Percentiles rank a stretch among this genome's conserved stretches.
Conservation (phyloP, 2,329 filamentous ascomycete species). For the Biscogniauxia marginata region DNA sequence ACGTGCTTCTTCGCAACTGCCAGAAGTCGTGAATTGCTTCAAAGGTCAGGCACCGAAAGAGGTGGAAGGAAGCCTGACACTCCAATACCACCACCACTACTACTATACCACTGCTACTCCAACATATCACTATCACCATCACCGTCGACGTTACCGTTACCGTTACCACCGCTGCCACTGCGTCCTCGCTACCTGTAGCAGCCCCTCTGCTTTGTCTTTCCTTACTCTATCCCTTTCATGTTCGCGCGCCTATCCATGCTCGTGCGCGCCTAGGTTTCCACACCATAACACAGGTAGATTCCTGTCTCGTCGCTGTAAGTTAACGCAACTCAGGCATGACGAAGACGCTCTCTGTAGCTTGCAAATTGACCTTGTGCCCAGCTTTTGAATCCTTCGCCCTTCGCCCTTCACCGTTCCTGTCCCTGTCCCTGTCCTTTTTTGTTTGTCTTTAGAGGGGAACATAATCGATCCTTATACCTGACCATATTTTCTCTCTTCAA, state of each 20-base stretch:
- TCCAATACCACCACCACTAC: too few species aligned
- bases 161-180: neutral
- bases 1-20: neutral
- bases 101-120: neutral
- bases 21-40: neutral
- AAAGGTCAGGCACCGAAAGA: neutral
- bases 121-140: neutral
- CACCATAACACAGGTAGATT: slow-evolving; percentile 10
- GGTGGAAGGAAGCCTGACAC: neutral
- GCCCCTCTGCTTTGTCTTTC: slow-evolving; percentile 15
- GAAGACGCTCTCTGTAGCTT: slow-evolving; percentile 11
- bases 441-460: slow-evolving; percentile 4
- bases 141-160: slow-evolving; percentile 1
- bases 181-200: neutral
- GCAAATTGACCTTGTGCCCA: slow-evolving; percentile 23
- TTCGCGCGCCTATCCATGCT: neutral
- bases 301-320: slow-evolving; percentile 35
- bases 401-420: slow-evolving; percentile 8
- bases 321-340: slow-evolving; percentile 1
- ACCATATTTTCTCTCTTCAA: neutral
- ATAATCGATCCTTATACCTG: slow-evolving; percentile 4
- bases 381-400: slow-evolving; percentile 21
- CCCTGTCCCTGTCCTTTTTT: neutral
- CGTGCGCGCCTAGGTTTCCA: slow-evolving; percentile 16
- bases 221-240: slow-evolving; percentile 4